Conservation (phyloP, 352 stramenopile genomes). For the Phytophthora pseudosyringae region DNA sequence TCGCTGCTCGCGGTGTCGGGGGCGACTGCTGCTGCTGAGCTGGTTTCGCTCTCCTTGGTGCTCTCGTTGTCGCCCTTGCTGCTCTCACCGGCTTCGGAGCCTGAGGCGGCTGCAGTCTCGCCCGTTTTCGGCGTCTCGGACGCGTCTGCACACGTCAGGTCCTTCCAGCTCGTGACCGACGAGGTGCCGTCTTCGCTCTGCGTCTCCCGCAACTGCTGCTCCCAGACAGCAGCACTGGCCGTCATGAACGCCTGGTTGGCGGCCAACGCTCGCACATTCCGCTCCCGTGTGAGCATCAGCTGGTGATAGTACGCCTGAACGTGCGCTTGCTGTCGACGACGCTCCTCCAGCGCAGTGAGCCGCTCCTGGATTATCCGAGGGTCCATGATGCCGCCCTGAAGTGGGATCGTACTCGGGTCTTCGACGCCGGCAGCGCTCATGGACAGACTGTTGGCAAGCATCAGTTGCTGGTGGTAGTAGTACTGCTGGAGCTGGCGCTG, state of each 20-base stretch:
- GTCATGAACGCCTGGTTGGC: constrained; percentile 54
- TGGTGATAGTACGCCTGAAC: constrained; percentile 67
- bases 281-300: constrained; percentile 49
- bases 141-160: constrained; percentile 25
- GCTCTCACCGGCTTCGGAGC: constrained; percentile 22
- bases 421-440: constrained; percentile 33
- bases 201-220: constrained; percentile 43
- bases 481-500: constrained; percentile 69
- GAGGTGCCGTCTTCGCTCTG: constrained; percentile 31
- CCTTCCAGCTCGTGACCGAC: constrained; percentile 40
- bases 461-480: constrained; percentile 71
- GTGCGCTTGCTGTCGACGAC: constrained; percentile 57
- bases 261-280: constrained; percentile 60
- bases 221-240: constrained; percentile 47
- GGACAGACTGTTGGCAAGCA: constrained; percentile 47
- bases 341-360: constrained; percentile 57
- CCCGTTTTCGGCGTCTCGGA: constrained; percentile 13
- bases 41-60: constrained; percentile 29
- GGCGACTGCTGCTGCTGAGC: constrained; percentile 8
- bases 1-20: constrained; percentile 4
- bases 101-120: not conserved
- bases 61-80: constrained; percentile 18
- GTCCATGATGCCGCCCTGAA: constrained; percentile 63
- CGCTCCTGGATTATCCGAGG: constrained; percentile 67
- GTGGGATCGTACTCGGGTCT: constrained; percentile 26